Evolutionary conservation across 2,329 filamentous ascomycete species (phyloP), one percentile per base, ranked within the genome.

Genomic region (Cladosporium sphaerospermum): DNA sequence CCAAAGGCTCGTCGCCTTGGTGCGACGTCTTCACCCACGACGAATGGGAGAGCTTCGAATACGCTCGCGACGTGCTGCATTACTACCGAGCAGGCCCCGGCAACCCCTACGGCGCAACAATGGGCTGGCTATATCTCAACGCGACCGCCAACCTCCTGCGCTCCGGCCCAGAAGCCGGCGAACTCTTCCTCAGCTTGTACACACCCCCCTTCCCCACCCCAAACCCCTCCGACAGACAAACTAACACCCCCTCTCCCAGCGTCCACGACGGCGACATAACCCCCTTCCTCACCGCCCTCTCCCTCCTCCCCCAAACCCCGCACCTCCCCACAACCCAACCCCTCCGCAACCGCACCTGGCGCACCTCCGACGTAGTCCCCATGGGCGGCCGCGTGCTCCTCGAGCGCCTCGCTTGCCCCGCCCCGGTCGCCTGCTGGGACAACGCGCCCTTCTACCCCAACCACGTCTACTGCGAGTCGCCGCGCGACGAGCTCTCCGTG

Each of bases 231-330:
- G 3, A 37, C 40, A 72, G 70, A 39, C n/a, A 10, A 16, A 36
- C 8, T 18, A 18, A 18, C 16, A 18, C 16, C 16, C 16, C 16
- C 36, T 8, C 36, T 9, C 36, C n/a, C 36, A 39, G 36, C 58
- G 79, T 79, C 3, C 80, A 83, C 54, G 80, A 83, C 57, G 78
- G 78, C 33, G 80, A 82, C 55, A 79, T 83, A 18, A 71, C 78
- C 2, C 78, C 78, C 2, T 73, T 82, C 61, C 64, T 82, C 13
- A 70, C 78, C 3, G 73, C 78, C 0, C 68, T 82, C 1, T 73
- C 78, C 50, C 66, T 82, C 9, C 73, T 80, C 51, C 67, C 64
- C 3, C 69, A 74, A 42, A 55, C 67, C 9, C 62, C 71, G 37
- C 69, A 71, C 39, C 69, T 82, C 3, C 78, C 80, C 0, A 68